Evolutionary conservation across 2,329 filamentous ascomycete genomes (phyloP), one percentile per base, ranked within the genome.

Genomic region (Zasmidium angulare): DNA sequence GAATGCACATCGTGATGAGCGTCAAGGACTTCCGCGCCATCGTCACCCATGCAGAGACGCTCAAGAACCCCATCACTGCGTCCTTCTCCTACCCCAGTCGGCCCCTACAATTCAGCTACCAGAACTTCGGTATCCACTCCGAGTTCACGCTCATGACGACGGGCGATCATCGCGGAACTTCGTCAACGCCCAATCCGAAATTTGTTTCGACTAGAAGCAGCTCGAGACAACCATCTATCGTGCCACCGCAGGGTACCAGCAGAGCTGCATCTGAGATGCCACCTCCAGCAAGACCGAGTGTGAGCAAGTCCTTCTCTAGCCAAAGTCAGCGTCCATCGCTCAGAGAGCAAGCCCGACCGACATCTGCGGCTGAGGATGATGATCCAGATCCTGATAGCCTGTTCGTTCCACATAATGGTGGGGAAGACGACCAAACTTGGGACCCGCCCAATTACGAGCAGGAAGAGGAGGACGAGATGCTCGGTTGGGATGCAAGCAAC

Each of bases 61-160:
- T 87, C 4, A 85, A 86, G 54, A 86, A 84, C n/a, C 82, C 84
- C 49, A 78, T 93, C 14, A 83, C 82, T 17, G 88, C 89, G 12
- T 80, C 81, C 55, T 93, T 92, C 74, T 92, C 90, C 1, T 78
- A 84, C 23, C 89, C 90, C 2, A 84, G 85, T 17, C 83, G 84
- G 17, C 90, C 90, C 1, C 83, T 93, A 70, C 88, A 91, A 68
- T 82, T 93, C 60, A 84, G 81, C 48, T 93, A 93, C 69, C 81
- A 83, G 22, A 82, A 84, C 46, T 86, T 88, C 59, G 89, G 87
- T 31, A 80, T 93, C 29, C 76, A 84, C 40, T 90, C 87, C 73
- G 88, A 93, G 64, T 93, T 92, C 67, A 88, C 91, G 47, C 82
- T 93, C 61, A 93, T 92, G 89, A 93, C 90, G 0, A 86, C 89